These are phyloP conservation scores for Calendula officinalis DNA, from an alignment of 129 eudicot genomes.

Conservation along the genomic window DNA sequence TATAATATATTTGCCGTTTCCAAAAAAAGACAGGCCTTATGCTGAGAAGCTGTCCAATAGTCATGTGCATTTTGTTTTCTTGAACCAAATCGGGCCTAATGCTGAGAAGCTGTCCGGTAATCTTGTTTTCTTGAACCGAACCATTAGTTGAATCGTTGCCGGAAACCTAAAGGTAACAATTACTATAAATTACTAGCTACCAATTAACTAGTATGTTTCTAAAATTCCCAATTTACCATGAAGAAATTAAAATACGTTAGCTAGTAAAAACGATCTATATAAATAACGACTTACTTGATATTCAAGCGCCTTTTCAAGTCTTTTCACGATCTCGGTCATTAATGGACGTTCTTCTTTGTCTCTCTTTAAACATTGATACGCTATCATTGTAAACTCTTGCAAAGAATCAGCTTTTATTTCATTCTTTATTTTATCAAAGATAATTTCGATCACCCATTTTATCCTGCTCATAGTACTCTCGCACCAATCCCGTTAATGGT, in stretches of 20 bases:
- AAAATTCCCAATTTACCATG: too few species aligned
- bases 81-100: too few species aligned
- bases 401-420: neutral
- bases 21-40: too few species aligned
- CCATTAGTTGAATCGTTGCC: neutral
- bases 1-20: too few species aligned
- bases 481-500: neutral
- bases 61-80: conserved; percentile 34
- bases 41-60: conserved; percentile 41
- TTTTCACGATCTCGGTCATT: neutral
- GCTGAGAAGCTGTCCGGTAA: conserved; percentile 39
- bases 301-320: neutral
- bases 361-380: neutral
- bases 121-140: conserved; percentile 28
- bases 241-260: too few species aligned
- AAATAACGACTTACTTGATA: neutral
- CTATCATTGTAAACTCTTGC: neutral
- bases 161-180: neutral
- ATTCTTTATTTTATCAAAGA: neutral
- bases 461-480: neutral
- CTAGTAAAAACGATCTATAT: too few species aligned
- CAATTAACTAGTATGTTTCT: too few species aligned
- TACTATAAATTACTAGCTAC: too few species aligned
- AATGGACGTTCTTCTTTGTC: neutral
- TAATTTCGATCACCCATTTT: neutral